These are phyloP conservation scores for Solanum chaucha DNA, from an alignment of 257 asterid genomes.

Conservation along the genomic window DNA sequence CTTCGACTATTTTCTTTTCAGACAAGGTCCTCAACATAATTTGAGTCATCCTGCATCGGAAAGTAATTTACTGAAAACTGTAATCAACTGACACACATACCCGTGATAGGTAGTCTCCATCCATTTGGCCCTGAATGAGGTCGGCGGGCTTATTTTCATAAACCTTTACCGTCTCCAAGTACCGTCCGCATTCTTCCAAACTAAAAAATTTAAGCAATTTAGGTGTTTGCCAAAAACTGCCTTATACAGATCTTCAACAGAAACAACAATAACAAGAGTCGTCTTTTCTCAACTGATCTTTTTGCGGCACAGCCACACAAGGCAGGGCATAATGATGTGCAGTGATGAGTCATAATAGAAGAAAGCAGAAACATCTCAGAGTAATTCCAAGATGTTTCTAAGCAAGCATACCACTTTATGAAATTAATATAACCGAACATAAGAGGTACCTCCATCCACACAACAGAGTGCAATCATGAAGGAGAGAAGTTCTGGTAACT, in stretches of 20 bases:
- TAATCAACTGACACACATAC: constrained; percentile 15
- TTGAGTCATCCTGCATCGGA: not conserved
- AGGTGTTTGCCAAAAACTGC: not conserved
- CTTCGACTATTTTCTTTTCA: not conserved
- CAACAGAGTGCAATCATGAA: too few species aligned
- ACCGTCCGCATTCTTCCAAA: constrained; percentile 97
- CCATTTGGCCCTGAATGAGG: constrained; percentile 97
- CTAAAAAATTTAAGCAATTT: constrained; percentile 20
- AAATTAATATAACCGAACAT: too few species aligned
- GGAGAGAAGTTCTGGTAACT: too few species aligned
- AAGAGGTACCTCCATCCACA: too few species aligned
- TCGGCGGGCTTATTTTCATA: constrained; percentile 95
- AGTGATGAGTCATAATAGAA: too few species aligned
- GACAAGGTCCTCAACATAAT: not conserved
- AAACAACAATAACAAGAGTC: not conserved
- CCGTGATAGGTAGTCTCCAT: constrained; percentile 85
- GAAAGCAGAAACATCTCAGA: too few species aligned
- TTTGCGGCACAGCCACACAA: too few species aligned
- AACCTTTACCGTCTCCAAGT: constrained; percentile 90
- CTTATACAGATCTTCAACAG: not conserved
- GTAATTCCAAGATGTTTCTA: too few species aligned
- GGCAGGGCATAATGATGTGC: too few species aligned
- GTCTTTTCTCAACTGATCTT: too few species aligned
- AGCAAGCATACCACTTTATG: too few species aligned
- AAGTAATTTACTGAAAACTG: not conserved